phyloP scores from a whole-genome alignment of 2,329 filamentous ascomycete species.

The Microcyclospora pomicola region DNA sequence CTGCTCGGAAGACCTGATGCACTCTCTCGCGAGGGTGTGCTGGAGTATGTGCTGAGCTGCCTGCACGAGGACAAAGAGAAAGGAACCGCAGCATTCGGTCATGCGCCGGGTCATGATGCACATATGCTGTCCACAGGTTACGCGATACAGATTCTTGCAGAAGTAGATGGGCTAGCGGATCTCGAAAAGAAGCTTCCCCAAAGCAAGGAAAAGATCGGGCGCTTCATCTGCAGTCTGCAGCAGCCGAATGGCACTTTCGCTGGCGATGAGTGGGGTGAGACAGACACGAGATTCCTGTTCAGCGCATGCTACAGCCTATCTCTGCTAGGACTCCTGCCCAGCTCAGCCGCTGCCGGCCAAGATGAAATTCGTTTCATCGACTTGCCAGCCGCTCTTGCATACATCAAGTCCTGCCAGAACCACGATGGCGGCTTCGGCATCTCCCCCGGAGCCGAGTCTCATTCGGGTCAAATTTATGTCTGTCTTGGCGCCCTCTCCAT shows the following conservation, averaged over 20 bases:
- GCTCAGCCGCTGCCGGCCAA: conserved; percentile 9
- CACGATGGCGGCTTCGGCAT: conserved; percentile 91
- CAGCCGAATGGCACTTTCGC: conserved; percentile 73
- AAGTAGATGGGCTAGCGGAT: conserved; percentile 70
- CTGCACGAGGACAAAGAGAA: conserved; percentile 50
- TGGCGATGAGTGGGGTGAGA: conserved; percentile 93
- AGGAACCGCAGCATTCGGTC: conserved; percentile 65
- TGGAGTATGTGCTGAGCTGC: conserved; percentile 92
- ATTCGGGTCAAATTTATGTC: conserved; percentile 90
- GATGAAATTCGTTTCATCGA: conserved; percentile 44
- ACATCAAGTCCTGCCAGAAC: conserved; percentile 74
- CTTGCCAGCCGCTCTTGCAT: conserved; percentile 62
- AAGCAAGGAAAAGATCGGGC: conserved; percentile 59
- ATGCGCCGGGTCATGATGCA: conserved; percentile 84
- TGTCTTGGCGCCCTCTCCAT: conserved; percentile 81
- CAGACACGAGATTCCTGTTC: conserved; percentile 89
- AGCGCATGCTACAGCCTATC: conserved; percentile 81
- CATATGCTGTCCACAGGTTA: conserved; percentile 95
- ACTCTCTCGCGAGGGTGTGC: conserved; percentile 63
- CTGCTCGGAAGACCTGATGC: conserved; percentile 69
- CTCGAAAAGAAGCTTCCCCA: conserved; percentile 55
- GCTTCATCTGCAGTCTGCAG: conserved; percentile 73
- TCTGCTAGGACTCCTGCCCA: conserved; percentile 55
- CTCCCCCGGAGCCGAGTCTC: conserved; percentile 79
- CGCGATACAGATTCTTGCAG: conserved; percentile 83